Conservation (phyloP, 164 flowering plant genomes). For the Taxillus chinensis region DNA sequence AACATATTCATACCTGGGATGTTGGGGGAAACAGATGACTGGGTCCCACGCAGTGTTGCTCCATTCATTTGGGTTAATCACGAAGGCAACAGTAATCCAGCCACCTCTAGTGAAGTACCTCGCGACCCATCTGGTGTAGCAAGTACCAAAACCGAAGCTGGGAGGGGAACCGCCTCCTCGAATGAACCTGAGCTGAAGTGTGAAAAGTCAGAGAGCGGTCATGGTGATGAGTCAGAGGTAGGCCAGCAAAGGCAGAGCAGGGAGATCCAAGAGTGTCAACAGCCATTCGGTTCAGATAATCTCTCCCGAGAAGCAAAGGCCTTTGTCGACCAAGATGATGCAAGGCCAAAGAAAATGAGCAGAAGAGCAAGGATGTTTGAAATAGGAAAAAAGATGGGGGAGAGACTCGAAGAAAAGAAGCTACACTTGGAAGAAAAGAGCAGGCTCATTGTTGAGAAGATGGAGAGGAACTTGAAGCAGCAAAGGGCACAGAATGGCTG, state of each 20-base stretch:
- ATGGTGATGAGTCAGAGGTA: slow-evolving; percentile 13
- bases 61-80: slow-evolving; percentile 70
- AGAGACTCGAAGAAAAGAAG: slow-evolving; percentile 82
- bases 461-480: slow-evolving; percentile 36
- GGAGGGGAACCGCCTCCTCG: slow-evolving; percentile 9
- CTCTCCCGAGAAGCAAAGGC: slow-evolving; percentile 16
- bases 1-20: slow-evolving; percentile 73
- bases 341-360: slow-evolving; percentile 46
- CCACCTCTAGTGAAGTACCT: slow-evolving; percentile 14
- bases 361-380: slow-evolving; percentile 77
- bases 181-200: not conserved
- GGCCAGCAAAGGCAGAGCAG: slow-evolving; percentile 15
- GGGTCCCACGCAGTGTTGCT: slow-evolving; percentile 67
- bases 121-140: slow-evolving; percentile 19
- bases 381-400: slow-evolving; percentile 84
- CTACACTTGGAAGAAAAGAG: slow-evolving; percentile 72
- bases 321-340: slow-evolving; percentile 34
- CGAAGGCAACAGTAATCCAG: slow-evolving; percentile 28
- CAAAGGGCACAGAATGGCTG: not conserved
- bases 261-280: slow-evolving; percentile 15
- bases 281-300: slow-evolving; percentile 17
- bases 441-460: slow-evolving; percentile 71
- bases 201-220: not conserved
- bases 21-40: slow-evolving; percentile 90
- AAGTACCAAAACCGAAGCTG: slow-evolving; percentile 15